Evolutionary conservation across 2,329 filamentous ascomycete genomes (phyloP), one percentile per base, ranked within the genome.

Genomic region (Didymella pinodella): DNA sequence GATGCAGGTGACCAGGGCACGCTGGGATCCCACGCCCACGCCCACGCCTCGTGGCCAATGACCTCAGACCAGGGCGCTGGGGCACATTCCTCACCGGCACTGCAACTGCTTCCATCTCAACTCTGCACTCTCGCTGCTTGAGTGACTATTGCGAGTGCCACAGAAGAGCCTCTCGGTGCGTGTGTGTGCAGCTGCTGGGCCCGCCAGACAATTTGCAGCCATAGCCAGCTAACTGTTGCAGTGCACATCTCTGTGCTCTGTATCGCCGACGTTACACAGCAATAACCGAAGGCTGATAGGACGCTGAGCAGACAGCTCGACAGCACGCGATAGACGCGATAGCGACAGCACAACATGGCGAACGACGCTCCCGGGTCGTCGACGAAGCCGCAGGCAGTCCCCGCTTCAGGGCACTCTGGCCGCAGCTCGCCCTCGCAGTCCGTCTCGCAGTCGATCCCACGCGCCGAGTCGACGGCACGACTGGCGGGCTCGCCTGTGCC

Each of bases 401-500:
- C 74, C 32, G 70, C 69, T 20, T 68, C 73, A 38, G 62, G 64
- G 46, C 60, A 57, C 29, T 70, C 70, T 18, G 68, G 66, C 32
- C 66, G 61, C 11, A 68, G 64, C 58, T 75, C 75, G 28, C 71
- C 72, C 29, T 25, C 55, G 44, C 55, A 31, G 36, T 63, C 67
- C 29, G 43, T 66, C 26, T 66, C 70, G 44, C 80, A 80, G 28
- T 81, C 80, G 22, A 73, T 80, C 31, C 78, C 78, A 40, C 77
- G 83, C 71, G 84, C 84, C 54, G 79, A 81, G 22, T 84, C 83
- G 16, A 85, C 80, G n/a, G 83, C 82, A 48, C 79, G 84, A 46
- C 75, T 86, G 38, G 84, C 41, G 25, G 28, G 83, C 38, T 86
- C 84, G 7, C 84, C 85, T 3, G 72, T 88, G 31, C 84, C 85